Evolutionary conservation across 257 asterid species (phyloP).

Genomic region (Solanum sejunctum): DNA sequence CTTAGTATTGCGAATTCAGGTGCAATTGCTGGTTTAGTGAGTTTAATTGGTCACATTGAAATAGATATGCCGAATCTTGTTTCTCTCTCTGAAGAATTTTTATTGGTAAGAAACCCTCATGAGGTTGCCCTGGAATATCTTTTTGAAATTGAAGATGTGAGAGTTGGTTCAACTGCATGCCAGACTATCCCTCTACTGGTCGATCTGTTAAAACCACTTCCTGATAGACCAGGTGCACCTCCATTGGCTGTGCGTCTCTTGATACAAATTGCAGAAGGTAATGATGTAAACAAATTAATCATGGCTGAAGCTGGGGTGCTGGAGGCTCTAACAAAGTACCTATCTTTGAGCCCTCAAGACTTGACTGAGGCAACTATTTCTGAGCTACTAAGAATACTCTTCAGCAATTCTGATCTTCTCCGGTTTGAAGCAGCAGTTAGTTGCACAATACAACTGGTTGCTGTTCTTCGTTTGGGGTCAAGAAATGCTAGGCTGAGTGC

Average conservation of each 20-base stretch:
- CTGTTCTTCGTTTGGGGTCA: constrained; percentile 89
- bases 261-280: constrained; percentile 66
- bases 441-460: constrained; percentile 65
- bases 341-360: constrained; percentile 83
- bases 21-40: constrained; percentile 51
- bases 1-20: constrained; percentile 68
- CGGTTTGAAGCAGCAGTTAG: constrained; percentile 45
- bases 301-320: constrained; percentile 85
- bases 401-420: constrained; percentile 51
- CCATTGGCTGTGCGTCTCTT: constrained; percentile 52
- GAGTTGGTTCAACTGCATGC: constrained; percentile 54
- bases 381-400: constrained; percentile 61
- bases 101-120: constrained; percentile 58
- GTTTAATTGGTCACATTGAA: constrained; percentile 58
- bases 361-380: constrained; percentile 64
- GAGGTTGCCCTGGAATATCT: constrained; percentile 51
- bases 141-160: constrained; percentile 65
- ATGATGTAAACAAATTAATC: constrained; percentile 52
- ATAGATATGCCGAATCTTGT: constrained; percentile 50
- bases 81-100: constrained; percentile 64
- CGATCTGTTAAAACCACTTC: constrained; percentile 74
- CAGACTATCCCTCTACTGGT: constrained; percentile 68
- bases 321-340: constrained; percentile 69
- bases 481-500: constrained; percentile 70
- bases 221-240: constrained; percentile 87